Evolutionary conservation across 2,329 filamentous ascomycete genomes (phyloP).

Genomic region (Aphanoascus verrucosus): DNA sequence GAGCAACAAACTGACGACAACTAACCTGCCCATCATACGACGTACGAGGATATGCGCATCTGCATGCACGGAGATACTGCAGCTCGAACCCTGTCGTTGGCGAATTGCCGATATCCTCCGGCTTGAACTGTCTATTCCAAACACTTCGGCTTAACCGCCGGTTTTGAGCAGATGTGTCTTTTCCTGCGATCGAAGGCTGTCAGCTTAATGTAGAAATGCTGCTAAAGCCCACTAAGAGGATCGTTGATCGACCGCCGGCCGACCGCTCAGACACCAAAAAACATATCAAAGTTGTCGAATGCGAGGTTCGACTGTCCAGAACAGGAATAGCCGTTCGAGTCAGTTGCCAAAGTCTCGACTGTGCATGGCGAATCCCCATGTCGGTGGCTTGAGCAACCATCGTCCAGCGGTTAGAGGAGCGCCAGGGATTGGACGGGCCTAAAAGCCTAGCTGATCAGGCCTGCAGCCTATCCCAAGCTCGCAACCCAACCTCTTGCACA

Average conservation of each 20-base stretch:
- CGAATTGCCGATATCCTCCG: no score
- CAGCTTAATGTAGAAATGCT: no score
- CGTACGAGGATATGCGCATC: no score
- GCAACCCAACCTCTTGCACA: slow-evolving; percentile 6
- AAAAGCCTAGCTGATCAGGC: slow-evolving; percentile 10
- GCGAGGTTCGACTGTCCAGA: not conserved
- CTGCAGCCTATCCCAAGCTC: slow-evolving; percentile 10
- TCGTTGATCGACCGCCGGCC: not conserved
- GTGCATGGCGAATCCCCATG: not conserved
- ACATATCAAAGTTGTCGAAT: not conserved
- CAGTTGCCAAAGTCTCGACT: no score
- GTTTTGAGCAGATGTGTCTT: no score
- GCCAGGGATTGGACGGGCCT: slow-evolving; percentile 1
- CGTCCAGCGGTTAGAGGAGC: not conserved
- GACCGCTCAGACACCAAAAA: not conserved
- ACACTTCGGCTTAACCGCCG: no score
- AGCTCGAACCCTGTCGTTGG: no score
- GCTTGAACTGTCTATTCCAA: no score
- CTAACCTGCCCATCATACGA: not conserved
- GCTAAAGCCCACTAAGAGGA: no score
- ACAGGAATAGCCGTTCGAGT: not conserved
- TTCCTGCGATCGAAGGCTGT: no score
- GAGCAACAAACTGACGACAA: not conserved
- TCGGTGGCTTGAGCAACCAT: not conserved
- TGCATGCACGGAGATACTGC: no score